Evolutionary conservation across 2,329 filamentous ascomycete species (phyloP).

Genomic region (Sphaerulina musiva): DNA sequence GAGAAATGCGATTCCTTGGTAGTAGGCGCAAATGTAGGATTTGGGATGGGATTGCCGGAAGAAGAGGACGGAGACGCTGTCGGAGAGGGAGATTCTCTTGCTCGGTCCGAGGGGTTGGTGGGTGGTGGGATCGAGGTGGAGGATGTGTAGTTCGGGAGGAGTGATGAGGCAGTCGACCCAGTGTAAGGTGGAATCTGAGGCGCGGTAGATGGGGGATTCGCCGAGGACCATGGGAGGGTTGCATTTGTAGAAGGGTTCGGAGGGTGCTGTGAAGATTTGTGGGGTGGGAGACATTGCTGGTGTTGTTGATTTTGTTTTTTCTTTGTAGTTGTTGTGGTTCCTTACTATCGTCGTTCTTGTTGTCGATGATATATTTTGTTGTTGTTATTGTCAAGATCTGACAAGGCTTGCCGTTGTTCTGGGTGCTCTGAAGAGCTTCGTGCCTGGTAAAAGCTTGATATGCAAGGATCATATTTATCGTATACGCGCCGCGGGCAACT

Average conservation of each 20-base stretch:
- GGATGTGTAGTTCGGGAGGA: conserved; percentile 4
- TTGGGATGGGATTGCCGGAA: conserved; percentile 1
- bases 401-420: no score
- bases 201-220: conserved; percentile 6
- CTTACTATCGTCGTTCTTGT: no score
- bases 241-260: conserved; percentile 5
- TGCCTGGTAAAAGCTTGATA: no score
- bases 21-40: conserved; percentile 6
- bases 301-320: neutral
- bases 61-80: conserved; percentile 6
- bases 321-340: neutral
- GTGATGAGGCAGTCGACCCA: conserved; percentile 4
- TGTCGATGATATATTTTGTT: no score
- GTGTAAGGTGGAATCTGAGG: neutral
- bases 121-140: neutral
- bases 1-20: conserved; percentile 6
- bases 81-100: neutral
- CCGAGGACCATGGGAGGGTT: conserved; percentile 3
- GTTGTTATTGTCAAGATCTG: no score
- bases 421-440: no score
- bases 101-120: neutral
- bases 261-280: neutral
- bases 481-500: no score
- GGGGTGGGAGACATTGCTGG: neutral
- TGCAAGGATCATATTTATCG: no score